Evolutionary conservation across 192 early-diverging fungal species (phyloP), one percentile per base, ranked within the genome.

Genomic region (Podila clonocystis): DNA sequence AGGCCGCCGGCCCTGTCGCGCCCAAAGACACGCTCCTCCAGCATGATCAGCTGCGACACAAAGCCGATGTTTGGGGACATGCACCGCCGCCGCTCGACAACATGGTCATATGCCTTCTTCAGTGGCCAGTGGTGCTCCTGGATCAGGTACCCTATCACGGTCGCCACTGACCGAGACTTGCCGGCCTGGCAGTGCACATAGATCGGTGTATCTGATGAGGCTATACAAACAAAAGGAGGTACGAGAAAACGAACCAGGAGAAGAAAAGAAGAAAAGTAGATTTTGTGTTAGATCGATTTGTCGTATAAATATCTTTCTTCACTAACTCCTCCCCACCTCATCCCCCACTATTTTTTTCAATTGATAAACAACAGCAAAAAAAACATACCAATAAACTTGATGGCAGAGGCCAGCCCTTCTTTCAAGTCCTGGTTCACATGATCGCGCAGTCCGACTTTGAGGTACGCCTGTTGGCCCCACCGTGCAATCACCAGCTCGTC

Each of bases 171-270:
- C 22, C 93, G 83, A 13, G 91, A 93, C 33, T 91, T 87, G 13
- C 93, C 93, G 6, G 93, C 93, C 63, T 91, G 88, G 73, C 93
- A 94, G 68, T 94, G 93, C 4, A 94, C 93, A 70, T 93, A 90
- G 62, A 94, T 86, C 19, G 84, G 84, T 26, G 69, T 68, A 45
- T 84, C 63, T 17, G 87, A 74, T 67, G 82, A 64, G 12, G 63
- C 64, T 45, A 15, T 45, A 45, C 13, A 45, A 45, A 45, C 41
- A 45, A 45, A 45, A 15, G 41, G 41, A 45, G 41, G 4, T 45
- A 15, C 2, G 41, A 41, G 7, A 41, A 41, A 41, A 45, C 0
- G 41, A 45, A 45, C 41, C 41, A 45, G 41, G 41, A 17, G 41
- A 45, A 45, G 41, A 41, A 13, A 41, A 5, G 38, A 45, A 13